phyloP scores from a whole-genome alignment of 2,329 filamentous ascomycete genomes.

The Chaetomium globosum region DNA sequence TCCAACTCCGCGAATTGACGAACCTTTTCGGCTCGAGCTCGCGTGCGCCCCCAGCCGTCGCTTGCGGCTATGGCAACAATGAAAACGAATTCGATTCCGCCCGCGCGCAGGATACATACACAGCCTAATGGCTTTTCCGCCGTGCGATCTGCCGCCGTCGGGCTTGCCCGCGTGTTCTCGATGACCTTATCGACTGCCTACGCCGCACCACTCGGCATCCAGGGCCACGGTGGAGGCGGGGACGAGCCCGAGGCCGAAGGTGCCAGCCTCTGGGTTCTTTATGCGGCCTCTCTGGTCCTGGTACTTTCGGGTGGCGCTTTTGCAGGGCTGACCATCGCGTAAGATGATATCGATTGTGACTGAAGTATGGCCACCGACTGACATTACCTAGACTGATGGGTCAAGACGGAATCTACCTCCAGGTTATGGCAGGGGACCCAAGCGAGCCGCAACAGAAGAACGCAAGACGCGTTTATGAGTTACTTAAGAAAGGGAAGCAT shows the following conservation, averaged over 20 bases:
- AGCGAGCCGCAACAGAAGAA: slow-evolving; percentile 85
- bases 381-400: slow-evolving; percentile 56
- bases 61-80: slow-evolving; percentile 28
- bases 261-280: slow-evolving; percentile 76
- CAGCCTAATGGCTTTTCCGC: slow-evolving; percentile 35
- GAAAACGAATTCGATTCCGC: slow-evolving; percentile 16
- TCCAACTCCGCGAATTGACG: not conserved
- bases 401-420: slow-evolving; percentile 93
- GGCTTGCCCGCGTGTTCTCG: slow-evolving; percentile 55
- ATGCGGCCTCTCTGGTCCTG: slow-evolving; percentile 74
- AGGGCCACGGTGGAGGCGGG: slow-evolving; percentile 46
- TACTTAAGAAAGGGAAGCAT: slow-evolving; percentile 89
- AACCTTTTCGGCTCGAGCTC: not conserved
- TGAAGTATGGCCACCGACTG: slow-evolving; percentile 18
- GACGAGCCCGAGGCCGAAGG: slow-evolving; percentile 58
- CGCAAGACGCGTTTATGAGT: slow-evolving; percentile 74
- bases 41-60: slow-evolving; percentile 3
- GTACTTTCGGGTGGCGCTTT: slow-evolving; percentile 91
- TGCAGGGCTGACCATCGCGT: slow-evolving; percentile 89
- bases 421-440: slow-evolving; percentile 85
- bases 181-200: slow-evolving; percentile 53
- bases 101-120: slow-evolving; percentile 24
- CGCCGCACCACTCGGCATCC: slow-evolving; percentile 49
- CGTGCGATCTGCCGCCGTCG: slow-evolving; percentile 43
- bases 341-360: slow-evolving; percentile 40